Evolutionary conservation across 257 asterid species (phyloP).

Genomic region (Asclepias syriaca): DNA sequence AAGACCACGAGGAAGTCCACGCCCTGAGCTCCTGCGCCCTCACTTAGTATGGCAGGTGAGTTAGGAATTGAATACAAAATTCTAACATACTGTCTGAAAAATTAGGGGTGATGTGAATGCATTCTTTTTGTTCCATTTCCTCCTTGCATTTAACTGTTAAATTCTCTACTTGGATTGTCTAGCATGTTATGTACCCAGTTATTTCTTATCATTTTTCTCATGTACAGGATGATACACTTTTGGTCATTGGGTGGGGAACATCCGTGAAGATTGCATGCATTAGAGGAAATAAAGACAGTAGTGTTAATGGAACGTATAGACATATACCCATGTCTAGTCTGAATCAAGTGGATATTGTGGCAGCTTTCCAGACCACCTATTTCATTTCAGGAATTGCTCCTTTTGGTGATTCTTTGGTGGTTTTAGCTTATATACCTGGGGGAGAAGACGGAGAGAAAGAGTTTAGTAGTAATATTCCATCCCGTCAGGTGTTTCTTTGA

Average conservation of each 20-base stretch:
- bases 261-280: slow-evolving; percentile 83
- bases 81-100: neutral
- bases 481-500: slow-evolving; percentile 69
- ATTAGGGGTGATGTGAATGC: neutral
- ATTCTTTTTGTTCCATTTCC: neutral
- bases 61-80: slow-evolving; percentile 2
- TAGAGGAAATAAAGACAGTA: slow-evolving; percentile 52
- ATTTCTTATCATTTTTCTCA: slow-evolving; percentile 29
- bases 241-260: slow-evolving; percentile 99
- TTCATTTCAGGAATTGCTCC: slow-evolving; percentile 98
- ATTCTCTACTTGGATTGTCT: neutral
- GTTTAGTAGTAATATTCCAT: slow-evolving; percentile 65
- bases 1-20: slow-evolving; percentile 95
- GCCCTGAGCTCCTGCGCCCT: slow-evolving; percentile 90
- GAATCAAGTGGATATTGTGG: slow-evolving; percentile 91
- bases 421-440: slow-evolving; percentile 83
- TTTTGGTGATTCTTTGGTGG: slow-evolving; percentile 91
- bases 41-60: slow-evolving; percentile 98
- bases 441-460: slow-evolving; percentile 86
- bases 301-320: slow-evolving; percentile 59
- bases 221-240: slow-evolving; percentile 74
- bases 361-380: slow-evolving; percentile 92
- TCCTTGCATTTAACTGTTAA: neutral
- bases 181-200: neutral
- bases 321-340: slow-evolving; percentile 65